Evolutionary conservation across 371 early-diverging fungal species (phyloP), one percentile per base, ranked within the genome.

Genomic region (Apophysomyces variabilis): DNA sequence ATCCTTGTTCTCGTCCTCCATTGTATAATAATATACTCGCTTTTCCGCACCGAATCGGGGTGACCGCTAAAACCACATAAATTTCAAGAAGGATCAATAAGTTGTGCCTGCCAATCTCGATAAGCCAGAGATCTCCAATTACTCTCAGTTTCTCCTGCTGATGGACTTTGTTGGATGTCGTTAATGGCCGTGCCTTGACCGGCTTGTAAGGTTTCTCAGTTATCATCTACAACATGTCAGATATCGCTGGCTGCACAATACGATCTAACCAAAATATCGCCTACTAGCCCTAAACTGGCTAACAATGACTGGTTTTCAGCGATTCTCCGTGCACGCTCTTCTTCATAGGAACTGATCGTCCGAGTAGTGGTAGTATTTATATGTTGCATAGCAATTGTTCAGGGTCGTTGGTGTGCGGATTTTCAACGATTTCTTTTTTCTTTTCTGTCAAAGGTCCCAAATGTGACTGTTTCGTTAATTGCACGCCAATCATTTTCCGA

Each of bases 281-380:
- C 39, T 32, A 21, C 21, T 11, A 61, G 26, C 1, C 61, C 61
- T 13, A 61, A 11, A 21, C 61, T 61, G 13, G 61, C 61, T 44
- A 61, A 36, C 9, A 61, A 46, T 7, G 26, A 32, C 13, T 61
- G 18, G 26, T 61, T 61, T 44, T 61, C 61, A 7, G 16, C 45
- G 43, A 61, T 61, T 35, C 61, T 44, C 0, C 14, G 36, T 18
- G 39, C 61, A 5, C 61, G 61, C 37, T 61, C 44, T 44, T 61
- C 44, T 45, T 61, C 61, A 12, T 61, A 61, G 12, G 43, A 43
- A 14, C 37, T 61, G 3, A 21, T 36, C 14, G 32, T 36, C 47
- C 45, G 32, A 44, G 32, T 13, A 60, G 11, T 9, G 9, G 35
- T 4, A 60, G 32, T 3, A 26, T 26, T 26, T 26, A 26, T 26